phyloP scores from a whole-genome alignment of 176 grass and related monocot genomes.

The Guadua angustifolia region DNA sequence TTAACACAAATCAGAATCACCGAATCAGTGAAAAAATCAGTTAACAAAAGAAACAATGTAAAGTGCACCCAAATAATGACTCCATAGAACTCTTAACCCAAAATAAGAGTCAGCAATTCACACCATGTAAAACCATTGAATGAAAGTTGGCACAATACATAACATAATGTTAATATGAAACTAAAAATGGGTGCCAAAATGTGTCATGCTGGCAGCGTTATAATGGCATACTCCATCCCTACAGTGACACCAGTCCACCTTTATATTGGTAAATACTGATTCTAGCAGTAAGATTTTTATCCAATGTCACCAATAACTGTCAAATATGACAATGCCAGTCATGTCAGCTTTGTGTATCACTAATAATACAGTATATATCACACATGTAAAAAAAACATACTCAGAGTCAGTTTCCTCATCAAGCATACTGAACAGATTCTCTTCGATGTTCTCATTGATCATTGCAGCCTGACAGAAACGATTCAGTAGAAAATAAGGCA shows the following conservation, averaged over 20 bases:
- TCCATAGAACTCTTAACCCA: slow-evolving; percentile 4
- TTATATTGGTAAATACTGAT: slow-evolving; percentile 11
- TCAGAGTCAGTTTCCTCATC: slow-evolving; percentile 97
- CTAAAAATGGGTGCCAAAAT: neutral
- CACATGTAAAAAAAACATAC: slow-evolving; percentile 59
- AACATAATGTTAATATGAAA: slow-evolving; percentile 2
- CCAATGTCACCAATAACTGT: neutral
- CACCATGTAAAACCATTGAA: slow-evolving; percentile 8
- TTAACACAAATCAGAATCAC: neutral
- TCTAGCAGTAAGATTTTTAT: neutral
- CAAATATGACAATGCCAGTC: slow-evolving; percentile 10
- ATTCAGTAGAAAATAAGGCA: slow-evolving; percentile 30
- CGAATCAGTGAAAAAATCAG: neutral
- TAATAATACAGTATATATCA: slow-evolving; percentile 14
- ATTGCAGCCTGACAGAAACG: slow-evolving; percentile 73
- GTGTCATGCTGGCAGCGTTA: neutral
- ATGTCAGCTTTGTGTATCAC: slow-evolving; percentile 11
- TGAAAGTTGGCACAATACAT: neutral
- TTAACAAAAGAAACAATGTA: neutral
- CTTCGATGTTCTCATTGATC: slow-evolving; percentile 86
- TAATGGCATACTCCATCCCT: neutral
- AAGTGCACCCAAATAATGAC: slow-evolving; percentile 2
- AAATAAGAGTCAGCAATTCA: slow-evolving; percentile 13
- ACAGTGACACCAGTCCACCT: neutral
- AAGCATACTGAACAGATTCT: slow-evolving; percentile 93